These are phyloP conservation scores for Aspergillus japonicus DNA, from an alignment of 2,329 filamentous ascomycete species.

Conservation along the genomic window DNA sequence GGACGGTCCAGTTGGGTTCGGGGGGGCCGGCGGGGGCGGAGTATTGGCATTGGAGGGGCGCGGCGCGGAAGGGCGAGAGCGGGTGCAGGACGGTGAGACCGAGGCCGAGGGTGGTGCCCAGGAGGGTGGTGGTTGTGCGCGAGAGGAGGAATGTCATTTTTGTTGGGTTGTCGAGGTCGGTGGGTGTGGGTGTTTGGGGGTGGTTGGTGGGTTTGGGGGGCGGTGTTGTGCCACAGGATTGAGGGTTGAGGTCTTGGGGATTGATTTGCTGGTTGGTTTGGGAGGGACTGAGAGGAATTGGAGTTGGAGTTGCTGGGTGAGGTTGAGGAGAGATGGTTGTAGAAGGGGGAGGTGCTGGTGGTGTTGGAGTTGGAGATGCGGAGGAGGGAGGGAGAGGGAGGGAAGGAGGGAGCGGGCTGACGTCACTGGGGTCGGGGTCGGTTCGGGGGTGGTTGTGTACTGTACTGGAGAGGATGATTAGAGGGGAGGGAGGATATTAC, in stretches of 20 bases:
- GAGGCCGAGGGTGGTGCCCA: conserved; percentile 38
- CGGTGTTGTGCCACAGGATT: too few species aligned
- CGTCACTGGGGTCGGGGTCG: conserved; percentile 14
- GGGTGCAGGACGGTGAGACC: conserved; percentile 37
- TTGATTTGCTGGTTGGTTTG: not conserved
- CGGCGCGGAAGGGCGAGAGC: conserved; percentile 33
- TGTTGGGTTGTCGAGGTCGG: too few species aligned
- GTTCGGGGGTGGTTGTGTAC: not conserved
- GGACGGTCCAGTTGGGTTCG: conserved; percentile 29
- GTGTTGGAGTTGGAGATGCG: conserved; percentile 2
- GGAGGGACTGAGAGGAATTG: conserved; percentile 17
- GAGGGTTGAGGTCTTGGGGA: too few species aligned
- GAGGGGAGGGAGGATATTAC: too few species aligned
- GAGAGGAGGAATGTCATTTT: conserved; percentile 30
- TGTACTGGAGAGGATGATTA: not conserved
- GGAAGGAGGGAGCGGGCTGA: conserved; percentile 8
- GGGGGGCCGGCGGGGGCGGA: conserved; percentile 23
- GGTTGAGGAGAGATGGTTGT: not conserved
- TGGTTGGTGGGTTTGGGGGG: not conserved
- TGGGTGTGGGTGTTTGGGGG: too few species aligned
- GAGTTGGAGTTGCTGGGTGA: not conserved
- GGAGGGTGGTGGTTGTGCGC: conserved; percentile 25
- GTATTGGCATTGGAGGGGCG: conserved; percentile 41
- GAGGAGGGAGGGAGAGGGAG: conserved; percentile 1
- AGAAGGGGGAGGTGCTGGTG: not conserved